Evolutionary conservation across 169 alveolate genomes (phyloP), one percentile per base, ranked within the genome.

Genomic region (Pseudocohnilembus persalinus): DNA sequence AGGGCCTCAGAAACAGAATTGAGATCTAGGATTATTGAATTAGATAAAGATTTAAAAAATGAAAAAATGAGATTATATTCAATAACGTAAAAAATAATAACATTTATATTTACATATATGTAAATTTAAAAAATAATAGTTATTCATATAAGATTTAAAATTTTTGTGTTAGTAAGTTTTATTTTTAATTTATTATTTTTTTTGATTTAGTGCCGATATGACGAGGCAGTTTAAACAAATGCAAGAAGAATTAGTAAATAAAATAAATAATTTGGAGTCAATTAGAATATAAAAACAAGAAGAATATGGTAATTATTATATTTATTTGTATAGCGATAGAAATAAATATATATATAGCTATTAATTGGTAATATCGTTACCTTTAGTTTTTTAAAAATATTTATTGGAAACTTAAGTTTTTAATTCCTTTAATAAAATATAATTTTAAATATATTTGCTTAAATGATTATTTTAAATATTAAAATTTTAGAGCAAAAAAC

Each of bases 1-100:
- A 79, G 86, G 31, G 86, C 93, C 25, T 85, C 94, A 75, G 96
- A 91, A 86, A 85, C 90, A 31, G 96, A 93, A 74, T 82, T 91
- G 0, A 76, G 95, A 74, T 68, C 76, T 0, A 76, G 92, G 65
- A 92, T 90, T 0, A 77, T 77, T 77, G 90, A 92, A 65, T 65
- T 92, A 68, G 84, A 86, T 27, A 87, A 92, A 31, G 91, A 88
- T 34, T 74, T 89, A 27, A 88, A 89, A 73, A 92, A 91, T 29
- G 93, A 89, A 28, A 78, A 85, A 73, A 88, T 89, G 26, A 82
- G 73, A 82, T 28, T 82, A 82, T 82, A 73, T 82, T 82, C 82
- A 32, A 82, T 82, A 16, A 80, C 75, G 87, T 82, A 80, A 49
- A 49, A 11, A n/a, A n/a, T n/a, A n/a, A n/a, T n/a, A n/a, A n/a